phyloP scores from a whole-genome alignment of 2,329 filamentous ascomycete genomes.

The Xylariaceae sp. region DNA sequence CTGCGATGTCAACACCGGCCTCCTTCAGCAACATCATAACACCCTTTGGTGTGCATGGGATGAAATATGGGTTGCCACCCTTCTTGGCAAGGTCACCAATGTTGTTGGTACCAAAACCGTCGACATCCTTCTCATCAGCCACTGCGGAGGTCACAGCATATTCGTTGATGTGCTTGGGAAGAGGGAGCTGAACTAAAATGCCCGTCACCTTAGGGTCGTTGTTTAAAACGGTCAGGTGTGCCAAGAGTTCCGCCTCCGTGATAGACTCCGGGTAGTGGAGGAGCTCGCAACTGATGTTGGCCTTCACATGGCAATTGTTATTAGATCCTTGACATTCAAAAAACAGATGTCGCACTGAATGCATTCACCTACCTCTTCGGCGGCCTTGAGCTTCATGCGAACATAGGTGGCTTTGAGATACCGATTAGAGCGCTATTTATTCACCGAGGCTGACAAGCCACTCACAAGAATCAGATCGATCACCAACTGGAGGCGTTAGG shows the following conservation, averaged over 20 bases:
- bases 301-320: slow-evolving; percentile 44
- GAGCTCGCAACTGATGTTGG: slow-evolving; percentile 82
- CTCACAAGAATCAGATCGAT: slow-evolving; percentile 86
- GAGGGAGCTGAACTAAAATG: slow-evolving; percentile 86
- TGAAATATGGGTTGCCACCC: slow-evolving; percentile 81
- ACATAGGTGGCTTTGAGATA: slow-evolving; percentile 77
- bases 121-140: slow-evolving; percentile 91
- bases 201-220: slow-evolving; percentile 82
- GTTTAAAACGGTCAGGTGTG: slow-evolving; percentile 76
- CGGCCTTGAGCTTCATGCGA: slow-evolving; percentile 98
- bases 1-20: slow-evolving; percentile 72
- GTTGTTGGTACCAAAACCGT: slow-evolving; percentile 90
- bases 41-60: slow-evolving; percentile 93
- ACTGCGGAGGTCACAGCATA: slow-evolving; percentile 86
- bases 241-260: slow-evolving; percentile 77
- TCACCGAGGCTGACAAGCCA: slow-evolving; percentile 15
- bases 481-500: slow-evolving; percentile 59
- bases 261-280: slow-evolving; percentile 77
- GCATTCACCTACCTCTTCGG: slow-evolving; percentile 63
- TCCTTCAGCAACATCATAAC: slow-evolving; percentile 89
- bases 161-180: slow-evolving; percentile 86
- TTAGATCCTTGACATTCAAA: slow-evolving; percentile 10
- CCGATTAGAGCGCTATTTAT: slow-evolving; percentile 24
- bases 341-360: background rate
- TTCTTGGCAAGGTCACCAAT: slow-evolving; percentile 97